Evolutionary conservation across 331 rosid genomes (phyloP).

Genomic region (Malus hybrid): DNA sequence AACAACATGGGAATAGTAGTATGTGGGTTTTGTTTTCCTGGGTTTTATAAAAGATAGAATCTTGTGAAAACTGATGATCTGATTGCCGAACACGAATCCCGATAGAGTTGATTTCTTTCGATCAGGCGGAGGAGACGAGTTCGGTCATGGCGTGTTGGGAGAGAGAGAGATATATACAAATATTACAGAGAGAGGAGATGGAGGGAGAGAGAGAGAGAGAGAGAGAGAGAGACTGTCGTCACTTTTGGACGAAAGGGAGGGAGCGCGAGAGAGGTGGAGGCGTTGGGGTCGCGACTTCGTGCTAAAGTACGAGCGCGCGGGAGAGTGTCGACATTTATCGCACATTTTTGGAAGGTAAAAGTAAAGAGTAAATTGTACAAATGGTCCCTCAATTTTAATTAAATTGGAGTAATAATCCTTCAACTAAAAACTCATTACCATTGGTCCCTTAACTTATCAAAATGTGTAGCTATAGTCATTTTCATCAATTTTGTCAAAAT

Average conservation of each 20-base stretch:
- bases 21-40: neutral
- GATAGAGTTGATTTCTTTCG: neutral
- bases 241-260: constrained; percentile 15
- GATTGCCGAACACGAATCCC: neutral
- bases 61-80: neutral
- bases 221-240: constrained; percentile 51
- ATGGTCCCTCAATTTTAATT: no score
- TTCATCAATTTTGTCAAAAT: no score
- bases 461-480: no score
- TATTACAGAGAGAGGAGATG: neutral
- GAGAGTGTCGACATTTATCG: constrained; percentile 63
- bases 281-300: constrained; percentile 1
- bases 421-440: no score
- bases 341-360: neutral
- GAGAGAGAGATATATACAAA: neutral
- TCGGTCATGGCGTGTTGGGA: neutral
- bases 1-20: constrained; percentile 37
- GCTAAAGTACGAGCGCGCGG: constrained; percentile 9
- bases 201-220: neutral
- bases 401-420: no score
- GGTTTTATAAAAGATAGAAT: neutral
- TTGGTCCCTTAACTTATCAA: no score
- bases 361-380: no score
- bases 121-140: neutral
- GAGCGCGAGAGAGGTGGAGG: neutral